A percentile compares a stretch with the other conserved stretches of the same genome.
These are phyloP conservation scores for Boletellus emodensis DNA, from an alignment of 768 basidiomycete genomes.

Conservation along the genomic window DNA sequence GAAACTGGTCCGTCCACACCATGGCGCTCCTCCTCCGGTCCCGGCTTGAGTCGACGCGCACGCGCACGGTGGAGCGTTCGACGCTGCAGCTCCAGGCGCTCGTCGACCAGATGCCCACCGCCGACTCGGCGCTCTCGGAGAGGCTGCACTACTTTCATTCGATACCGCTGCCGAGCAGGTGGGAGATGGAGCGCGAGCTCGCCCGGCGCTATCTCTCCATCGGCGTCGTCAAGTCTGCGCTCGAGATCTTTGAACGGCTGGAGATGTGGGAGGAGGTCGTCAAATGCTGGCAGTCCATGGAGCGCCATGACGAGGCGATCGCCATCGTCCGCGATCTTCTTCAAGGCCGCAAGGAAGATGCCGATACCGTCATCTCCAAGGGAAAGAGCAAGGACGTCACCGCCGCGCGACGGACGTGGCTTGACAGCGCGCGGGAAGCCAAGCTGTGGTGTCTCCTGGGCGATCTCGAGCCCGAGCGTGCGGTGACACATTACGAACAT, in stretches of 20 bases:
- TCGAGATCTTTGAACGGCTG: slow-evolving; percentile 89
- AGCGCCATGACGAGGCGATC: slow-evolving; percentile 73
- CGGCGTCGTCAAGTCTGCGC: slow-evolving; percentile 84
- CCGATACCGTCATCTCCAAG: slow-evolving; percentile 61
- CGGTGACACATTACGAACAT: slow-evolving; percentile 67
- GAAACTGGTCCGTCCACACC: slow-evolving; percentile 95
- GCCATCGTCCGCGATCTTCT: slow-evolving; percentile 81
- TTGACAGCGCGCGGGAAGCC: slow-evolving; percentile 73
- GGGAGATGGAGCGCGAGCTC: slow-evolving; percentile 92
- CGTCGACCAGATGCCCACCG: slow-evolving; percentile 93
- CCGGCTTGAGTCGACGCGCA: slow-evolving; percentile 81
- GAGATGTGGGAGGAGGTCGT: slow-evolving; percentile 99
- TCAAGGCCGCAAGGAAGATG: slow-evolving; percentile 80
- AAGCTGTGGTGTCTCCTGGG: slow-evolving; percentile 96
- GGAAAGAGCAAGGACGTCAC: slow-evolving; percentile 45
- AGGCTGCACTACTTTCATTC: slow-evolving; percentile 77
- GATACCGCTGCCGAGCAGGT: slow-evolving; percentile 80
- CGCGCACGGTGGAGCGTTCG: slow-evolving; percentile 90
- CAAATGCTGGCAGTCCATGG: slow-evolving; percentile 79
- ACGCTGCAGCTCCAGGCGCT: slow-evolving; percentile 92
- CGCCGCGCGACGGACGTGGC: slow-evolving; percentile 35
- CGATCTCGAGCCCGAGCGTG: slow-evolving; percentile 75
- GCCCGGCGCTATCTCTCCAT: slow-evolving; percentile 78
- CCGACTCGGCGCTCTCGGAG: slow-evolving; percentile 70
- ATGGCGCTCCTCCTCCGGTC: slow-evolving; percentile 94